These are phyloP conservation scores for Podila horticola DNA, from an alignment of 192 early-diverging fungal genomes.

Conservation along the genomic window DNA sequence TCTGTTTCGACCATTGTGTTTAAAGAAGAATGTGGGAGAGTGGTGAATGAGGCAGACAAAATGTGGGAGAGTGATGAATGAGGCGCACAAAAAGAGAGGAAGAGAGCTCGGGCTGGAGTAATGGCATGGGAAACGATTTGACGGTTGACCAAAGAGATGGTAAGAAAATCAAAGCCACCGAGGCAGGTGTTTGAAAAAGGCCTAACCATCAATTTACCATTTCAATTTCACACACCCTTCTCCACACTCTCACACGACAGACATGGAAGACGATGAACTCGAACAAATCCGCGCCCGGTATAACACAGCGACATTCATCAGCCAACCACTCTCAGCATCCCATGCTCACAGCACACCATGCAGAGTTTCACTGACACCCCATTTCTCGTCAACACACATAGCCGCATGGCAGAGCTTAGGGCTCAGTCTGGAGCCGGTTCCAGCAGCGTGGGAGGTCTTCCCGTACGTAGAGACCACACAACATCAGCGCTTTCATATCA, in stretches of 20 bases:
- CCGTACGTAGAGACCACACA: slow-evolving; percentile 23
- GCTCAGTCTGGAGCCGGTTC: slow-evolving; percentile 35
- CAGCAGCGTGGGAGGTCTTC: slow-evolving; percentile 35
- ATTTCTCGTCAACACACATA: slow-evolving; percentile 2
- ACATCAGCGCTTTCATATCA: no score
- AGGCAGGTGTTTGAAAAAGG: no score
- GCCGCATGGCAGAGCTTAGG: slow-evolving; percentile 56
- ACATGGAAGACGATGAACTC: slow-evolving; percentile 84
- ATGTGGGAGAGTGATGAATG: no score
- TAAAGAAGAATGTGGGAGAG: no score
- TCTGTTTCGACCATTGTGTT: no score
- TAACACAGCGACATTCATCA: neutral
- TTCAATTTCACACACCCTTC: neutral
- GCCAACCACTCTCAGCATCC: slow-evolving; percentile 59
- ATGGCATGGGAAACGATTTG: no score
- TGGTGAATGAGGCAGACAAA: no score
- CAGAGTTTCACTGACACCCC: neutral
- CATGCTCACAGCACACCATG: slow-evolving; percentile 10
- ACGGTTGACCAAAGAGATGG: no score
- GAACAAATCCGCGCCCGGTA: slow-evolving; percentile 78
- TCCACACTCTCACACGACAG: slow-evolving; percentile 2
- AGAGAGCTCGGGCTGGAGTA: no score
- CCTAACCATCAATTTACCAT: neutral
- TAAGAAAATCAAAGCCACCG: no score
- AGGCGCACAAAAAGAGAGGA: no score